Evolutionary conservation across 2,329 filamentous ascomycete genomes (phyloP), one percentile per base, ranked within the genome.

Genomic region (Calonectria pauciramosa): DNA sequence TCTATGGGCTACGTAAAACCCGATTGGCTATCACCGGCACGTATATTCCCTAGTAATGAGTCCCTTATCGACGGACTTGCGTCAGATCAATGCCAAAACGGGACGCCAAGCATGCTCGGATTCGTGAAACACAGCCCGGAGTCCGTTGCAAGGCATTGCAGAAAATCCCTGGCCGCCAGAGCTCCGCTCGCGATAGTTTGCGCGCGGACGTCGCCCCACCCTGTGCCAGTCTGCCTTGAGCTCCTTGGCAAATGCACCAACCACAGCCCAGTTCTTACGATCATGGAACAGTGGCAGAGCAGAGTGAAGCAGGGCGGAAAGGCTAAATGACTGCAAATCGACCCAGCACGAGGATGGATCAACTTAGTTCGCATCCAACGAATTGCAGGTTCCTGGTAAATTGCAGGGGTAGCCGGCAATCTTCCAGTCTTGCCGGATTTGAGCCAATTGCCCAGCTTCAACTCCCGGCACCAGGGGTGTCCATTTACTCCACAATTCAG

Each of bases 171-270:
- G 34, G n/a, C 56, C n/a, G 56, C n/a, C 5, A 26, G 8, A 28
- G n/a, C n/a, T 38, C 56, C 56, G 56, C 56, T 23, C n/a, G 34
- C 56, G 56, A 60, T 60, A 60, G 56, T 60, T 60, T 60, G 34
- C 34, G 56, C 56, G 56, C 34, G 56, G 56, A 18, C 56, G n/a
- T 28, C n/a, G n/a, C 56, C 56, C 56, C 56, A 41, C 56, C 34
- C n/a, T 6, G n/a, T 28, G 14, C 34, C 14, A 38, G n/a, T 60
- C 56, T 60, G 56, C 56, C 56, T 60, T 60, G 56, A 60, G 34
- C 56, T 36, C 56, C 56, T 60, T 36, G 14, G 34, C 23, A 18
- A 60, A 41, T 41, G 56, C 32, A 18, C 34, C n/a, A 60, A 60
- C 56, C n/a, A 60, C n/a, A 41, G 9, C 56, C 56, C 20, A 14